A percentile compares a stretch with the other conserved stretches of the same genome.
These are phyloP conservation scores for Hyphopichia khmerensis DNA, from an alignment of 1,139 yeast genomes.

Conservation along the genomic window DNA sequence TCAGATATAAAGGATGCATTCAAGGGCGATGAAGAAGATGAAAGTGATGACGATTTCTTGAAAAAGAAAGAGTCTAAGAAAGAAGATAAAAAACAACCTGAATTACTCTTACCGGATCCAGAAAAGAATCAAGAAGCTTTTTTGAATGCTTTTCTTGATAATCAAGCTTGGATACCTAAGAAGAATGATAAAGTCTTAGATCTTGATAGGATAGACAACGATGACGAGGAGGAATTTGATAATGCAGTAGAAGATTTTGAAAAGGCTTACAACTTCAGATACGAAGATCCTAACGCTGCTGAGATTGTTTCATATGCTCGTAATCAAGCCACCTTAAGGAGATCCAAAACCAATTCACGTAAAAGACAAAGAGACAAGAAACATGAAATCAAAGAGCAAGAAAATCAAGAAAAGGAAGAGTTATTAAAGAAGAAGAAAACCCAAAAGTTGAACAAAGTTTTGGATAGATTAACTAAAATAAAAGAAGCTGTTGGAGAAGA, in stretches of 20 bases:
- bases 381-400: slow-evolving; percentile 52
- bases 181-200: slow-evolving; percentile 53
- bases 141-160: slow-evolving; percentile 66
- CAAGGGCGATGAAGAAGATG: slow-evolving; percentile 19
- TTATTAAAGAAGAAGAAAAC: slow-evolving; percentile 71
- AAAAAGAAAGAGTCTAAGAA: slow-evolving; percentile 8
- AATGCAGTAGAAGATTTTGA: slow-evolving; percentile 91
- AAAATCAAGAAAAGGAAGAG: slow-evolving; percentile 56
- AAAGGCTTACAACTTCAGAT: slow-evolving; percentile 90
- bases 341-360: slow-evolving; percentile 72
- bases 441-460: slow-evolving; percentile 71
- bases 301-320: slow-evolving; percentile 97
- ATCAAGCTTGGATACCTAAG: slow-evolving; percentile 87
- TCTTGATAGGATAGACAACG: slow-evolving; percentile 55
- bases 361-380: slow-evolving; percentile 80
- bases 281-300: slow-evolving; percentile 86
- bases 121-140: slow-evolving; percentile 62
- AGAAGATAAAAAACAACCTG: slow-evolving; percentile 8
- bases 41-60: slow-evolving; percentile 7
- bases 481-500: slow-evolving; percentile 84
- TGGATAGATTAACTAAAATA: slow-evolving; percentile 73
- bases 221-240: slow-evolving; percentile 85
- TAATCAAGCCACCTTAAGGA: slow-evolving; percentile 86
- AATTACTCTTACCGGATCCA: slow-evolving; percentile 64
- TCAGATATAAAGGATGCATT: slow-evolving; percentile 74